Evolutionary conservation across 306 rosid species (phyloP).

Genomic region (Senna tora): DNA sequence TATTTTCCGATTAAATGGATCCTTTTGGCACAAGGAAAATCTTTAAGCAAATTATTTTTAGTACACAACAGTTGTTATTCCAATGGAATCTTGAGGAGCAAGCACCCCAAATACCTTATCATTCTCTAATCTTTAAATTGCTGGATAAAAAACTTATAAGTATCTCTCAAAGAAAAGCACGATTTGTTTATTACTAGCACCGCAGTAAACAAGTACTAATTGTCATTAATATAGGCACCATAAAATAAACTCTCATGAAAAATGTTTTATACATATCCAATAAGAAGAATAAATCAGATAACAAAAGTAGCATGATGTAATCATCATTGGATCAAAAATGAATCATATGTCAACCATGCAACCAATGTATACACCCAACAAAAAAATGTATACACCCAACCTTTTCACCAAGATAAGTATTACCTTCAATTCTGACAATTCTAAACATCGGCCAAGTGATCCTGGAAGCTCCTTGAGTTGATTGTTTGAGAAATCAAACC

Average conservation of each 20-base stretch:
- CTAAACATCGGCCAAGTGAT: constrained; percentile 72
- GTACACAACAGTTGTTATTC: constrained; percentile 5
- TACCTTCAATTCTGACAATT: constrained; percentile 87
- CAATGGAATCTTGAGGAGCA: constrained; percentile 1
- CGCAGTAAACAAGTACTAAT: constrained; percentile 1
- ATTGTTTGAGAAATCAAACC: constrained; percentile 89
- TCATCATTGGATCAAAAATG: constrained; percentile 18
- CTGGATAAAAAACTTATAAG: constrained; percentile 3
- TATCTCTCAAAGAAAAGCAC: constrained; percentile 4
- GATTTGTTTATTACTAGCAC: neutral
- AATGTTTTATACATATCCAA: neutral
- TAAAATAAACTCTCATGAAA: constrained; percentile 8
- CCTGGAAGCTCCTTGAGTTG: constrained; percentile 76
- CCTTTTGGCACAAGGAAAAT: constrained; percentile 22
- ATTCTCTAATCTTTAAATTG: constrained; percentile 21
- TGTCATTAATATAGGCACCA: neutral
- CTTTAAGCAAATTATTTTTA: constrained; percentile 4
- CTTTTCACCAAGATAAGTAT: constrained; percentile 35
- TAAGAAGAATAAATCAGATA: constrained; percentile 3
- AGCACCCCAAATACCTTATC: neutral
- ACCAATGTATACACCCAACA: too few relatives aligned
- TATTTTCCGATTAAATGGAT: constrained; percentile 12
- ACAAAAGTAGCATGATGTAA: neutral
- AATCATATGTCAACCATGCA: constrained; percentile 18
- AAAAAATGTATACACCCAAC: neutral